These are phyloP conservation scores for Magnusiomyces suaveolens DNA, from an alignment of 1,139 yeast genomes.

Conservation along the genomic window DNA sequence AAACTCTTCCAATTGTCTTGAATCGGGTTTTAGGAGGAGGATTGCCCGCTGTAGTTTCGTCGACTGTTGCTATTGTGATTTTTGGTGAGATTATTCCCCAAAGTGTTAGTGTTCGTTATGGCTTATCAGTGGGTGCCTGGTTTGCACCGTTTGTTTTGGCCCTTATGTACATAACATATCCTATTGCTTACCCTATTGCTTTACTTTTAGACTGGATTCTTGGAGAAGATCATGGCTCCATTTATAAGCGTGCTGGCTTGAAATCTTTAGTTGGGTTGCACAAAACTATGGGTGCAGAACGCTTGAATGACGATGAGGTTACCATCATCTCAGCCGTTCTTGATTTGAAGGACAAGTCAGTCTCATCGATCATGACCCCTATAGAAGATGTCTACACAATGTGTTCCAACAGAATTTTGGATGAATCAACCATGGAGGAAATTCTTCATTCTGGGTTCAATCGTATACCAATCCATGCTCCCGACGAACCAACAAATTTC, in stretches of 20 bases:
- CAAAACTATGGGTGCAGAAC: constrained; percentile 75
- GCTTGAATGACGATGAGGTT: constrained; percentile 89
- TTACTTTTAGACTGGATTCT: constrained; percentile 65
- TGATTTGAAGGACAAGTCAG: constrained; percentile 87
- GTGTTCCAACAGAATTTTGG: constrained; percentile 73
- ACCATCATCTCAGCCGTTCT: constrained; percentile 90
- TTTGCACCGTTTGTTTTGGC: constrained; percentile 80
- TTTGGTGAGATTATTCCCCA: constrained; percentile 98
- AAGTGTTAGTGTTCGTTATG: constrained; percentile 84
- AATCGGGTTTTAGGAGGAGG: constrained; percentile 95
- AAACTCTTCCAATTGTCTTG: constrained; percentile 85
- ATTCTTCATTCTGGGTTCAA: constrained; percentile 92
- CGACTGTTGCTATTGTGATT: constrained; percentile 85
- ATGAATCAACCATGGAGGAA: constrained; percentile 77
- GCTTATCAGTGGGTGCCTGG: constrained; percentile 81
- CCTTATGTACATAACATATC: constrained; percentile 85
- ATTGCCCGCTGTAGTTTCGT: constrained; percentile 89
- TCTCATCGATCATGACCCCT: constrained; percentile 86
- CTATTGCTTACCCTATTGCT: constrained; percentile 88
- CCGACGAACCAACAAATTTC: constrained; percentile 81
- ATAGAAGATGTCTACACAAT: constrained; percentile 82
- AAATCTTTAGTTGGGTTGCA: constrained; percentile 90
- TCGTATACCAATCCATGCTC: constrained; percentile 89
- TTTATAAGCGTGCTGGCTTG: constrained; percentile 84
- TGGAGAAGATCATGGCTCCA: constrained; percentile 95